Base-by-base conservation (phyloP, 768 basidiomycete species). In the Tulasnella calospora region DNA sequence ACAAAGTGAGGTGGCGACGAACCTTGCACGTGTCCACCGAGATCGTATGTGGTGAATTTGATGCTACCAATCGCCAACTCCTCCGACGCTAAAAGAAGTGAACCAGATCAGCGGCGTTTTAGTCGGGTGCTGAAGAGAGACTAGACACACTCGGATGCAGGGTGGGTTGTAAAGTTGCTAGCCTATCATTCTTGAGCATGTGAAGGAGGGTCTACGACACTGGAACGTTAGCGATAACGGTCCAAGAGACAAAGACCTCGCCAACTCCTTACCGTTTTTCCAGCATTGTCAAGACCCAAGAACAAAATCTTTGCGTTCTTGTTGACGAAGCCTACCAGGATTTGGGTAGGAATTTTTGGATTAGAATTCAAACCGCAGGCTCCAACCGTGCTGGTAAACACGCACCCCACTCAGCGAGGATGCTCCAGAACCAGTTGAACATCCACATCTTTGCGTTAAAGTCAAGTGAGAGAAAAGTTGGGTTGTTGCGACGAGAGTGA, bases 271-370 rank as follows among this genome's bases (percentile, higher is more conserved):
- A 98, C 97, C 79, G 98, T 99, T 89, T 99, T 99, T 83, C 98
- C 97, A 74, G 98, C 98, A 87, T 99, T 99, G 85, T 99, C 97
- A 77, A 99, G 90, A 80, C 98, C 98, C 74, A 99, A 90, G 91
- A 99, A 99, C 80, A 99, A 90, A 84, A 99, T 98, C 90, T 99
- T 99, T 81, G 98, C 98, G 84, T 98, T 98, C 92, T 99, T 98
- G 88, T 96, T 94, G 86, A 92, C 83, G 82, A 97, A 88, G 81
- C 95, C 95, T 96, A 80, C 46, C 61, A 46, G 55, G 78, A 79
- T 69, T 38, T 23, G 17, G 27, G 30, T 5, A 35, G 61, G 61
- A 67, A 67, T 67, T 67, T 67, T 67, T 61, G 57, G 57, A 61
- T 61, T 67, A 67, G 61, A 67, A 67, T 13, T 7, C n/a, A 35